phyloP scores from a whole-genome alignment of 768 basidiomycete genomes.

The Trametes coccinea region DNA sequence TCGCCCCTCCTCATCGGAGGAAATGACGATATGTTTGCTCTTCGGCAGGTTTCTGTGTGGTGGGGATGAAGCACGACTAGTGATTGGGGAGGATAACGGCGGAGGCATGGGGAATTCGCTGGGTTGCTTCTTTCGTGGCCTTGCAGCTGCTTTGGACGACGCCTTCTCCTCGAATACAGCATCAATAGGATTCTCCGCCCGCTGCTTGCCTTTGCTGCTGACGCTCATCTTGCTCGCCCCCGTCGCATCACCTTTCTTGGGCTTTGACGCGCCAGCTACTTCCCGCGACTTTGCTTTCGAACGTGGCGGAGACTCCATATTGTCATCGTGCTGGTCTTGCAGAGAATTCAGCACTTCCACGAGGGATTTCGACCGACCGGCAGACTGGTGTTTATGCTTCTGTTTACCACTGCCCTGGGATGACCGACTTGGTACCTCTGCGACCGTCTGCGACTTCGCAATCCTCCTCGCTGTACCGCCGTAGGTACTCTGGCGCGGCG shows the following conservation, averaged over 20 bases:
- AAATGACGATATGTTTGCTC: constrained; percentile 2
- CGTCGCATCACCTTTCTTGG: not conserved
- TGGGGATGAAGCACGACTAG: constrained; percentile 2
- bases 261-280: not conserved
- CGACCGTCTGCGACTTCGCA: constrained; percentile 8
- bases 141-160: constrained; percentile 1
- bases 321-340: not conserved
- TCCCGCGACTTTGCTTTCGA: not conserved
- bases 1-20: constrained; percentile 12
- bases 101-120: constrained; percentile 15
- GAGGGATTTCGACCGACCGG: constrained; percentile 3
- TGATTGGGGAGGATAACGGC: constrained; percentile 14
- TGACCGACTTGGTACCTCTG: constrained; percentile 1
- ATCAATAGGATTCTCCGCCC: constrained; percentile 2
- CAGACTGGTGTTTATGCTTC: not conserved
- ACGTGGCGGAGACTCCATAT: not conserved
- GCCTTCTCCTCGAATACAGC: not conserved
- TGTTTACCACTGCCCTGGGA: not conserved
- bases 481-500: constrained; percentile 12
- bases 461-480: not conserved
- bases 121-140: not conserved
- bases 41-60: constrained; percentile 1
- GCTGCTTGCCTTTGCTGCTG: not conserved
- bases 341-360: not conserved
- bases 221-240: not conserved